Evolutionary conservation across 2,329 filamentous ascomycete genomes (phyloP).

Genomic region (Magnaporthiopsis incrustans): DNA sequence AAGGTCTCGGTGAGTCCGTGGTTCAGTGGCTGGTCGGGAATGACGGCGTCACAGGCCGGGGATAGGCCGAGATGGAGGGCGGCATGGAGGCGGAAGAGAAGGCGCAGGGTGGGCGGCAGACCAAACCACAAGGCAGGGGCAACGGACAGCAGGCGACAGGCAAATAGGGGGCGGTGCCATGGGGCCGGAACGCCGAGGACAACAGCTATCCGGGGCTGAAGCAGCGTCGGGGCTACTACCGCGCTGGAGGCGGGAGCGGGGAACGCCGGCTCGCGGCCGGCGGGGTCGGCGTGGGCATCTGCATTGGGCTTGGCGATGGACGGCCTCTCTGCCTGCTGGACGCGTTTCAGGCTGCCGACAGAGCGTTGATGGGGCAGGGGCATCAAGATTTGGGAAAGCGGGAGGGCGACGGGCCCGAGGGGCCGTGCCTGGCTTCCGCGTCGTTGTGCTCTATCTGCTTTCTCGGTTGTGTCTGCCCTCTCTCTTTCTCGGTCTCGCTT

Average conservation of each 20-base stretch:
- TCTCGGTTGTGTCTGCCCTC: too few relatives aligned
- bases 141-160: slow-evolving; percentile 65
- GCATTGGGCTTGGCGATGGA: not conserved
- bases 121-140: slow-evolving; percentile 66
- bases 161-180: slow-evolving; percentile 67
- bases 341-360: not conserved
- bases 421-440: too few relatives aligned
- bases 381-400: too few relatives aligned
- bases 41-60: not conserved
- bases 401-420: too few relatives aligned
- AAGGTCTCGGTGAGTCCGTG: slow-evolving; percentile 55
- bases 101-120: slow-evolving; percentile 58
- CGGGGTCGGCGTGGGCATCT: slow-evolving; percentile 7
- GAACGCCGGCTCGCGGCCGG: slow-evolving; percentile 2
- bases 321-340: not conserved
- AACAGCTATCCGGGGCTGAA: slow-evolving; percentile 72
- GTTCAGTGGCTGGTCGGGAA: slow-evolving; percentile 3
- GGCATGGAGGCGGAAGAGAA: slow-evolving; percentile 55
- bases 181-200: slow-evolving; percentile 63
- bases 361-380: too few relatives aligned
- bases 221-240: slow-evolving; percentile 31
- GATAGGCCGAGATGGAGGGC: slow-evolving; percentile 12
- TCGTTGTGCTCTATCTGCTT: too few relatives aligned
- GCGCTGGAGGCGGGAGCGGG: slow-evolving; percentile 6
- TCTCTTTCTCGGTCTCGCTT: too few relatives aligned